Conservation (phyloP, 2,329 filamentous ascomycete genomes). For the Colletotrichum musicola region DNA sequence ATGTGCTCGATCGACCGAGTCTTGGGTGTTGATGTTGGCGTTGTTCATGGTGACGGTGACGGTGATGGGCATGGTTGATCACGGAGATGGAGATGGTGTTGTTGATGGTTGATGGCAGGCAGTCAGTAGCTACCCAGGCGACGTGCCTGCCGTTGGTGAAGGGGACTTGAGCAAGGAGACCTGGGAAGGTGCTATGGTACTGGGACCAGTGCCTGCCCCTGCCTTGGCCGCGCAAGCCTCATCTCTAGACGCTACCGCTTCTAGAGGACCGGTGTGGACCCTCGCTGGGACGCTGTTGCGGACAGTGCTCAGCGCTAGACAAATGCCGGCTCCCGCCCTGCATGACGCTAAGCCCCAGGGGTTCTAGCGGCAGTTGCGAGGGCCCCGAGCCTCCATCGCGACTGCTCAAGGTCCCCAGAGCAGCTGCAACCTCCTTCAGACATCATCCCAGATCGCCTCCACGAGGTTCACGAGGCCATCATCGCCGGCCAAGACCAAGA, state of each 20-base stretch:
- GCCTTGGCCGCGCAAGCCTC: slow-evolving; percentile 33
- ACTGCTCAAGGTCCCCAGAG: slow-evolving; percentile 14
- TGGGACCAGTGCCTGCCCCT: not conserved
- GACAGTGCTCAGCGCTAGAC: slow-evolving; percentile 13
- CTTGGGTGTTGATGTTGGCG: not conserved
- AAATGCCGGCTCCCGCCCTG: slow-evolving; percentile 25
- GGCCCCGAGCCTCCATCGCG: slow-evolving; percentile 29
- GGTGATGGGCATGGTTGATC: not conserved
- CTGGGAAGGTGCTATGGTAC: no score
- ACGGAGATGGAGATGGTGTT: not conserved
- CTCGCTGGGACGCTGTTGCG: not conserved
- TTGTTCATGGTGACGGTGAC: not conserved
- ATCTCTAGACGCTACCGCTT: slow-evolving; percentile 22
- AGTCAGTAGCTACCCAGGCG: no score
- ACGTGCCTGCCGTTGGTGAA: not conserved
- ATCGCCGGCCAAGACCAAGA: no score
- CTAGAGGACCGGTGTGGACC: slow-evolving; percentile 13
- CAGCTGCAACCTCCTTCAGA: slow-evolving; percentile 11
- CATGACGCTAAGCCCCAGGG: slow-evolving; percentile 1
- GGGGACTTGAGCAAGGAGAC: no score
- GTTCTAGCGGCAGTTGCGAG: slow-evolving; percentile 6
- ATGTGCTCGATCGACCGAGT: not conserved
- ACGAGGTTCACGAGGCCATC: not conserved
- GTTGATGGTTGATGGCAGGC: not conserved
- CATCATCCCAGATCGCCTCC: not conserved